Evolutionary conservation across 139 green algal species (phyloP).

Genomic region (Asterochloris sp.): DNA sequence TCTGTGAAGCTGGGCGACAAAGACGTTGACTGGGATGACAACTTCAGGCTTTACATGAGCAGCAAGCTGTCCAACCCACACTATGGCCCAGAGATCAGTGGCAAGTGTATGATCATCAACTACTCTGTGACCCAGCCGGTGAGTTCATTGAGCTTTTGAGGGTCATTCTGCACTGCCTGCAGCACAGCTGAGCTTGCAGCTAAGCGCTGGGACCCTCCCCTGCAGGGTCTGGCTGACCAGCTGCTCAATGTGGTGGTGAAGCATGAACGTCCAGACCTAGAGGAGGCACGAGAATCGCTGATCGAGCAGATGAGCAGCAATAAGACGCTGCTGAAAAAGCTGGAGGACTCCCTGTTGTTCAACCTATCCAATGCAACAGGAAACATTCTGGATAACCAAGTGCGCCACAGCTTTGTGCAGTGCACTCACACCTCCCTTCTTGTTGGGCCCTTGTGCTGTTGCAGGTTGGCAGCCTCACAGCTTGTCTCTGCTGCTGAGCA

Average conservation of each 20-base stretch:
- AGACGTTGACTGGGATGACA: conserved; percentile 66
- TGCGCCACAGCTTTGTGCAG: not conserved
- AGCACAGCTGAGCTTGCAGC: not conserved
- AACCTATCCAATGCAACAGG: conserved; percentile 75
- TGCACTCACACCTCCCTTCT: no score
- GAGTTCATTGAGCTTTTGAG: conserved; percentile 9
- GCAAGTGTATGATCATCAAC: conserved; percentile 75
- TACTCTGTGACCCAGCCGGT: conserved; percentile 57
- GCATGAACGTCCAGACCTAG: conserved; percentile 60
- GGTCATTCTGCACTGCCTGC: not conserved
- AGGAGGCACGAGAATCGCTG: conserved; percentile 51
- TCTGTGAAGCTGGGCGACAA: conserved; percentile 78
- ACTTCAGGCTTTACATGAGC: conserved; percentile 65
- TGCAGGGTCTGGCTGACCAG: conserved; percentile 59
- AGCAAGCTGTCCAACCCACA: conserved; percentile 61
- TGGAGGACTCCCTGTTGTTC: conserved; percentile 75
- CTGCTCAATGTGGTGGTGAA: conserved; percentile 64
- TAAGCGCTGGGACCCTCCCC: no score
- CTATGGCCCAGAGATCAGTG: conserved; percentile 63
- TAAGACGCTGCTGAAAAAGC: conserved; percentile 47
- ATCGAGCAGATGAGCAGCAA: conserved; percentile 57
- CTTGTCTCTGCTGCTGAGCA: not conserved
- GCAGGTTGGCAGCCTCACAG: no score
- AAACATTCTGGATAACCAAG: conserved; percentile 83
- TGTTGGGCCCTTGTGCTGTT: no score